Base-by-base conservation (phyloP, 306 rosid species). In the Dryas alaskensis region DNA sequence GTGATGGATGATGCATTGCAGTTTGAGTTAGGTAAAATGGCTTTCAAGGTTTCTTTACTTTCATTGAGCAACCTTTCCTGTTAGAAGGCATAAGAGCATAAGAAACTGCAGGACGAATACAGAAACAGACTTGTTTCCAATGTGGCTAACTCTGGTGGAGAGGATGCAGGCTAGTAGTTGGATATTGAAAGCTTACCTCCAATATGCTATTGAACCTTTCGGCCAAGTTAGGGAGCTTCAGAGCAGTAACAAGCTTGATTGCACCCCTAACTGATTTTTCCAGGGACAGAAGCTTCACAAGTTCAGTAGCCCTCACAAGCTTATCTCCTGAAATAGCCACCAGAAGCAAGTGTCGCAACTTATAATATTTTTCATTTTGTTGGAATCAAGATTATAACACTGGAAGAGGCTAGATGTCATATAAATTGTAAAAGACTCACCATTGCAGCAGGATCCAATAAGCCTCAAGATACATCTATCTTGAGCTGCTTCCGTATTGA, bases 181-280 rank as follows among this genome's bases (percentile, higher is more conserved):
- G 78, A 69, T 22, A 12, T 48, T 17, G 48, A 60, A 84, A 59
- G 48, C 80, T 77, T 78, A 91, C 98, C 98, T 92, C 97, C 75
- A 94, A 76, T 75, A 92, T 86, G 84, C 75, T 79, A 81, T 85
- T 92, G 88, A 94, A 92, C 83, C 88, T 84, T 83, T 94, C 99
- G 0, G 99, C 99, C 86, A 94, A 77, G 83, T 88, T 84, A 22
- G 99, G 99, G 79, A 92, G 99, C 80, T 94, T 90, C 83, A 92
- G 74, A 72, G 87, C 84, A 45, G 97, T 92, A 22, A 90, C 99
- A 53, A 94, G 92, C 86, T 94, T 94, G 60, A 94, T 92, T 81
- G 99, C 96, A 48, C 95, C 99, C 86, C 82, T 87, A 45, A 94
- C 90, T 65, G 96, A 92, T 81, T 89, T 94, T 78, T 94, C 99